Conservation (phyloP, 164 flowering plant genomes). For the Macadamia integrifolia region DNA sequence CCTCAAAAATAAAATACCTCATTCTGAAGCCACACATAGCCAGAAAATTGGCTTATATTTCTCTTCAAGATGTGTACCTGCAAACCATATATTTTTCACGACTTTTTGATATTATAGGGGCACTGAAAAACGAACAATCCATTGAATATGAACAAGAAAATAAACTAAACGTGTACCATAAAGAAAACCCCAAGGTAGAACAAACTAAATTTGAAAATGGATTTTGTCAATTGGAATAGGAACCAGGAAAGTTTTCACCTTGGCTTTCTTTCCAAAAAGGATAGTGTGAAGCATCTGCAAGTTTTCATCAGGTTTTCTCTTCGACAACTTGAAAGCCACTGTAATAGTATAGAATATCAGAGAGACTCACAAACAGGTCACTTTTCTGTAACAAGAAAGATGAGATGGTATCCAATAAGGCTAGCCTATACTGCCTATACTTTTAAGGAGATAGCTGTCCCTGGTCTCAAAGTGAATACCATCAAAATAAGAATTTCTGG, state of each 20-base stretch:
- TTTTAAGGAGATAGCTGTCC: not conserved
- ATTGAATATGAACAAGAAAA: not conserved
- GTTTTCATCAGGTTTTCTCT: slow-evolving; percentile 84
- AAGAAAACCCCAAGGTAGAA: no score
- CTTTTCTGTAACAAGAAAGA: slow-evolving; percentile 6
- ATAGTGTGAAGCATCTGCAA: slow-evolving; percentile 70
- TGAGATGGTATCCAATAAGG: slow-evolving; percentile 1
- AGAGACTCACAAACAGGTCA: slow-evolving; percentile 14
- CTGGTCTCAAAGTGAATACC: no score
- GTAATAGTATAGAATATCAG: slow-evolving; percentile 40
- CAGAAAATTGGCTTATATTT: slow-evolving; percentile 74
- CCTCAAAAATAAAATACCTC: slow-evolving; percentile 44
- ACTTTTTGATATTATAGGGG: not conserved
- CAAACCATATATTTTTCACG: slow-evolving; percentile 1
- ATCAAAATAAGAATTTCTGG: no score
- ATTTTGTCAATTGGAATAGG: not conserved
- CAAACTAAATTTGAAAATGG: not conserved
- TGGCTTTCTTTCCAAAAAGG: slow-evolving; percentile 75
- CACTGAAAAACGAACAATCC: not conserved
- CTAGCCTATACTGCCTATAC: not conserved
- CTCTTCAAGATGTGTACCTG: slow-evolving; percentile 63
- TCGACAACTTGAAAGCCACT: slow-evolving; percentile 92
- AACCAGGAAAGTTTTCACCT: slow-evolving; percentile 34
- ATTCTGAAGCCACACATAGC: slow-evolving; percentile 73
- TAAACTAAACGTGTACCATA: not conserved